Conservation (phyloP, 495 filamentous ascomycete species). For the Neohortaea acidophila region DNA sequence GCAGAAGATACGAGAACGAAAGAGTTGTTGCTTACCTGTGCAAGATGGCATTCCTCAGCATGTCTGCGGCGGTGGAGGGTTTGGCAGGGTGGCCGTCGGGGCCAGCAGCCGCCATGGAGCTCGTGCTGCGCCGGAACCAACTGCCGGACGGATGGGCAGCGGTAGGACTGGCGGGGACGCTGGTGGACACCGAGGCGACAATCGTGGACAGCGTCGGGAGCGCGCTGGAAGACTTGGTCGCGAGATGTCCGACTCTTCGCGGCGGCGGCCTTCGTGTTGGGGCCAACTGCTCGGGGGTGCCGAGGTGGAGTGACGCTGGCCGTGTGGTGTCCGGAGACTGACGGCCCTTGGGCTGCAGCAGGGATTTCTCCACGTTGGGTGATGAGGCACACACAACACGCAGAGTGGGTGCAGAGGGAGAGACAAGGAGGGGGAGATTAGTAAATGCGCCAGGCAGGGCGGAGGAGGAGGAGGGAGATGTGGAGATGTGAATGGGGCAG, state of each 20-base stretch:
- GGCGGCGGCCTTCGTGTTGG: background rate
- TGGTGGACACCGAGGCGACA: slow-evolving; percentile 2
- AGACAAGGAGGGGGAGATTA: too few relatives aligned
- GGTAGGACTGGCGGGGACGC: background rate
- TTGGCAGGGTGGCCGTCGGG: slow-evolving; percentile 20
- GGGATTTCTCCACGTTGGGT: too few relatives aligned
- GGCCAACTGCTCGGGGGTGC: too few relatives aligned
- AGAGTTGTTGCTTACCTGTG: slow-evolving; percentile 31
- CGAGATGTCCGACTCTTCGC: slow-evolving; percentile 7
- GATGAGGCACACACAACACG: too few relatives aligned
- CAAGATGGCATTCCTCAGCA: slow-evolving; percentile 37
- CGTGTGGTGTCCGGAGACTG: background rate
- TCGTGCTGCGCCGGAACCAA: slow-evolving; percentile 7
- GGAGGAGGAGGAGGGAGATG: too few relatives aligned
- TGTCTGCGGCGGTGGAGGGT: slow-evolving; percentile 37
- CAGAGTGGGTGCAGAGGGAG: too few relatives aligned
- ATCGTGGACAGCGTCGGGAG: slow-evolving; percentile 14
- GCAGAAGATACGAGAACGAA: background rate
- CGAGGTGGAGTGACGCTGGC: background rate
- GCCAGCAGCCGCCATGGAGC: slow-evolving; percentile 13
- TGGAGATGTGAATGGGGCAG: too few relatives aligned
- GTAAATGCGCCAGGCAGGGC: too few relatives aligned
- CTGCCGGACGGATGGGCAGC: too few relatives aligned
- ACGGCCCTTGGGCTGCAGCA: too few relatives aligned
- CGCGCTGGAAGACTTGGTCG: slow-evolving; percentile 14